Base-by-base conservation (phyloP, 2,329 filamentous ascomycete genomes). In the Aspergillus sp. region DNA sequence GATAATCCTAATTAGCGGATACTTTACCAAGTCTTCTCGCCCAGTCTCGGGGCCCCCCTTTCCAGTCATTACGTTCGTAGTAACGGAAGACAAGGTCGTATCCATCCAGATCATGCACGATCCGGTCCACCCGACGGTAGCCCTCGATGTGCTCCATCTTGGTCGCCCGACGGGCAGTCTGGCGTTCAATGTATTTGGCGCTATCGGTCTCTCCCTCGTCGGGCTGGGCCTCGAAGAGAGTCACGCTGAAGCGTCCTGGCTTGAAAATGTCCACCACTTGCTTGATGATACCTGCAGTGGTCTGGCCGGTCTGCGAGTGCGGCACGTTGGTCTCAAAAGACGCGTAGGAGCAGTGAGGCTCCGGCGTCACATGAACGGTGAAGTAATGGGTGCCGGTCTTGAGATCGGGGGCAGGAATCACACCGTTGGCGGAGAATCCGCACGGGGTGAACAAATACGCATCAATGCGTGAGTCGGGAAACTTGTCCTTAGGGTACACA, bases 261-360 rank as follows among this genome's bases (percentile, higher is more conserved):
- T 90, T 89, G 81, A 98, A 98, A 62, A 98, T 98, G 51, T 82
- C 78, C 36, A 97, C 90, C 1, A 97, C 93, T 53, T 96, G 89
- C 67, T 95, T 83, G 49, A 98, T 86, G 47, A 97, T 85, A 52
- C 95, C 91, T 27, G 83, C 82, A 1, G 91, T 96, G 64, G 90
- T 86, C 50, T 90, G 86, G 11, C 90, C 90, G 44, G 82, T 88
- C 71, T 95, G 89, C 5, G 83, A 84, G 27, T 89, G 86, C 1
- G 93, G 93, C 4, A 98, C 91, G 57, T 97, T 98, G 54, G 93
- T 97, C 75, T 98, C 93, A 63, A 98, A 98, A 2, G 90, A 96
- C 31, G 93, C 93, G 66, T 95, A 98, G 5, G 90, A 96, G 75
- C 91, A 98, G 60, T 95, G 83, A 10, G 91, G 89, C 75, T 98